Conservation (phyloP, 768 basidiomycete species). For the Termitomyces sp. region DNA sequence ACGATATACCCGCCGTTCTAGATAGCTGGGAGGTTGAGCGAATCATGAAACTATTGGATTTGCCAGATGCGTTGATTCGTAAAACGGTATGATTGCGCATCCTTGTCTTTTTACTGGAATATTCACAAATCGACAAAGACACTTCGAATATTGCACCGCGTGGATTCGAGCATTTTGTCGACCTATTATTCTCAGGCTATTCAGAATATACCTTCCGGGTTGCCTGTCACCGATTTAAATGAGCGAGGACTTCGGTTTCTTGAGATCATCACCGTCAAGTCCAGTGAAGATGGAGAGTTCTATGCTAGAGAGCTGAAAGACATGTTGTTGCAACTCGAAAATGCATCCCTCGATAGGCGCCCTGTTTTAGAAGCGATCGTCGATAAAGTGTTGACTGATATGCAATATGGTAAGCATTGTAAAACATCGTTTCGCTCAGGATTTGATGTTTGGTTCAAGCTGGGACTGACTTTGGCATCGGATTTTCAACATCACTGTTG, state of each 20-base stretch:
- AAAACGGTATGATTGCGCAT: constrained; percentile 40
- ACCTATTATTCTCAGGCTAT: constrained; percentile 44
- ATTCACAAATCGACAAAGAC: constrained; percentile 40
- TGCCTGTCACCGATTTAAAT: constrained; percentile 30
- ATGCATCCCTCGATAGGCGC: constrained; percentile 21
- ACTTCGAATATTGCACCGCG: constrained; percentile 44
- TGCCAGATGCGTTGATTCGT: constrained; percentile 51
- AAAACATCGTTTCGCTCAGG: not conserved
- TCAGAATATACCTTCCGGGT: constrained; percentile 26
- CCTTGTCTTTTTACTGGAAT: not conserved
- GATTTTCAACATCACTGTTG: constrained; percentile 38
- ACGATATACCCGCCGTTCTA: constrained; percentile 44
- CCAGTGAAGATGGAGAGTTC: constrained; percentile 44
- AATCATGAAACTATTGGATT: constrained; percentile 64
- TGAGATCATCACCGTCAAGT: constrained; percentile 47
- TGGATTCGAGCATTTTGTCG: constrained; percentile 55
- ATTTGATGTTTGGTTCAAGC: constrained; percentile 22
- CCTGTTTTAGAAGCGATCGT: constrained; percentile 51
- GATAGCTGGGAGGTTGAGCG: constrained; percentile 71
- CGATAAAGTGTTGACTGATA: constrained; percentile 44
- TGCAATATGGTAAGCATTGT: constrained; percentile 40
- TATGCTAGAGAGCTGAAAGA: constrained; percentile 51
- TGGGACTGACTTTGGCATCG: constrained; percentile 31
- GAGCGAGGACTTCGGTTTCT: constrained; percentile 41
- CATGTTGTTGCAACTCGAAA: constrained; percentile 33